Conservation (phyloP, 345 rosid species). For the Reutealis trisperma region DNA sequence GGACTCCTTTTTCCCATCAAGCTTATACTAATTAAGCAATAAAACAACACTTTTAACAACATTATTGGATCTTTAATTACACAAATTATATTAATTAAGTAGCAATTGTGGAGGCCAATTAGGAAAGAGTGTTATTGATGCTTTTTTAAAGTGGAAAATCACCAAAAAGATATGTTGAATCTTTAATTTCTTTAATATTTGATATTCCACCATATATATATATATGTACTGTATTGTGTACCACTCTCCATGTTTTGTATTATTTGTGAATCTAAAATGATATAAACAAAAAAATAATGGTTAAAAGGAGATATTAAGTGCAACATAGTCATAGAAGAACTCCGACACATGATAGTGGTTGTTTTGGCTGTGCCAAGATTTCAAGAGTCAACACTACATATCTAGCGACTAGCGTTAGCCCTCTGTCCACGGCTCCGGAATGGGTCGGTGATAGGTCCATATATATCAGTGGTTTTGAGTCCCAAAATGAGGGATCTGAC, state of each 20-base stretch:
- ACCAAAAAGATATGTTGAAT: not conserved
- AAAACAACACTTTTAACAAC: not conserved
- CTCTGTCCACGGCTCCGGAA: too few species aligned
- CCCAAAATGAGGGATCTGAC: too few species aligned
- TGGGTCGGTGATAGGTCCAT: too few species aligned
- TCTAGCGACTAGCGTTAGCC: too few species aligned
- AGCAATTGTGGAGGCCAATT: slow-evolving; percentile 18
- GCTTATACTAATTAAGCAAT: not conserved
- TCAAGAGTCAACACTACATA: too few species aligned
- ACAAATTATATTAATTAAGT: not conserved
- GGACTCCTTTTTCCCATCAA: not conserved
- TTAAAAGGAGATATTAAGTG: not conserved
- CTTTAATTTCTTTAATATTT: not conserved
- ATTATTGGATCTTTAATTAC: not conserved
- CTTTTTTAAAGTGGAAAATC: not conserved
- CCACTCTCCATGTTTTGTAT: not conserved
- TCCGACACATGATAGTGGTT: not conserved
- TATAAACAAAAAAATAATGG: not conserved
- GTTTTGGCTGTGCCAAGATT: not conserved
- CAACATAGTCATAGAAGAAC: not conserved
- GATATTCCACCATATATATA: not conserved
- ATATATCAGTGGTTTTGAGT: too few species aligned
- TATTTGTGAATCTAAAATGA: not conserved
- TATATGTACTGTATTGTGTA: too few species aligned
- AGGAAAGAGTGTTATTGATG: not conserved